Evolutionary conservation across 257 asterid genomes (phyloP).

Genomic region (Plantago major): DNA sequence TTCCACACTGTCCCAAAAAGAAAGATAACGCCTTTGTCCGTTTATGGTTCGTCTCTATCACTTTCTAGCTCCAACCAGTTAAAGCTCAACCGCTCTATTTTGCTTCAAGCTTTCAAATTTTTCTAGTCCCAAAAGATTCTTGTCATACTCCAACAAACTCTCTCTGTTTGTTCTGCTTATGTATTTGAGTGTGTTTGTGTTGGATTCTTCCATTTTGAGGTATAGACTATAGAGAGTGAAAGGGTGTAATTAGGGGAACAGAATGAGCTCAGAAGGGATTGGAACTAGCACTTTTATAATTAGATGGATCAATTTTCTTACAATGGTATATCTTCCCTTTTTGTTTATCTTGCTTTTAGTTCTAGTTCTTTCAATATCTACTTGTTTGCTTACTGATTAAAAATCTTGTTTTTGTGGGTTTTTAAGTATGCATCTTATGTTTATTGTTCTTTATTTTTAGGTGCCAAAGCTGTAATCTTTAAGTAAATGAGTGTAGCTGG

Average conservation of each 20-base stretch:
- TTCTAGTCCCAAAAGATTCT: background rate
- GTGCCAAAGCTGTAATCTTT: background rate
- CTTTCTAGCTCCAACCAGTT: constrained; percentile 26
- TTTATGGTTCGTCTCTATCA: constrained; percentile 16
- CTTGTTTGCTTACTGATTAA: constrained; percentile 8
- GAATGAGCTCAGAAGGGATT: constrained; percentile 51
- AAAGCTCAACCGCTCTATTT: constrained; percentile 12
- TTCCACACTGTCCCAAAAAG: background rate
- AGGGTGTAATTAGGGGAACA: constrained; percentile 1
- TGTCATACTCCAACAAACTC: background rate
- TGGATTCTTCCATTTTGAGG: background rate
- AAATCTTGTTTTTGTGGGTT: background rate
- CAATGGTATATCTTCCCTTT: constrained; percentile 51
- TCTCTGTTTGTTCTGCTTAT: background rate
- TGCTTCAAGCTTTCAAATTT: constrained; percentile 15
- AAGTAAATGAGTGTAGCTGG: background rate
- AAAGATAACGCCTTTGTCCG: constrained; percentile 18
- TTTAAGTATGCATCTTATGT: background rate
- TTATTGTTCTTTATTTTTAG: constrained; percentile 5
- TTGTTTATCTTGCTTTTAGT: constrained; percentile 1
- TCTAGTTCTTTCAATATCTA: constrained; percentile 9
- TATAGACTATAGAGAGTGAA: background rate
- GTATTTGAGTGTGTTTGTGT: constrained; percentile 19
- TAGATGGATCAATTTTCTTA: constrained; percentile 83
- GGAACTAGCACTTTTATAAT: constrained; percentile 82